Conservation (phyloP, 2,329 filamentous ascomycete species). For the Diatrype stigma region DNA sequence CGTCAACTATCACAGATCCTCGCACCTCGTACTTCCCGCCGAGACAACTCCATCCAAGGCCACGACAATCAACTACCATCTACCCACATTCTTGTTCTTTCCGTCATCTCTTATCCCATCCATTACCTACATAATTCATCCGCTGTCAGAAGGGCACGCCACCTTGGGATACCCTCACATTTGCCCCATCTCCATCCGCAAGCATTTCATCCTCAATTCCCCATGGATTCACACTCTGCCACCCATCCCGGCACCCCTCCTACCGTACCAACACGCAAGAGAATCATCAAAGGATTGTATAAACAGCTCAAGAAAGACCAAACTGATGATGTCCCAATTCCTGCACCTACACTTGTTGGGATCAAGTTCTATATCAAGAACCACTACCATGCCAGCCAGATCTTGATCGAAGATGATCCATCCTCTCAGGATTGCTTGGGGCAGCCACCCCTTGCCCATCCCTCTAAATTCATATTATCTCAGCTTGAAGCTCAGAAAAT, state of each 20-base stretch:
- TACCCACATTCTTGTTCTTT: not conserved
- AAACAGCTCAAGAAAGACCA: conserved; percentile 19
- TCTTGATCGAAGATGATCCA: conserved; percentile 2
- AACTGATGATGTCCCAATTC: conserved; percentile 18
- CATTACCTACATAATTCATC: too few relatives aligned
- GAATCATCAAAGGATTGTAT: conserved; percentile 11
- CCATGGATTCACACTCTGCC: not conserved
- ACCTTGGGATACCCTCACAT: too few relatives aligned
- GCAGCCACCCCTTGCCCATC: conserved; percentile 9
- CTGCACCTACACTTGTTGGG: conserved; percentile 18
- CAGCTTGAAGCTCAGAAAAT: conserved; percentile 37
- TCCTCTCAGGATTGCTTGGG: not conserved
- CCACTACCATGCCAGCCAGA: conserved; percentile 8
- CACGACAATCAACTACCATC: not conserved
- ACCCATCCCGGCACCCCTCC: not conserved
- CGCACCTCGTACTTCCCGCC: not conserved
- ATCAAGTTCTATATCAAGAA: conserved; percentile 22
- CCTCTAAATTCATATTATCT: conserved; percentile 34
- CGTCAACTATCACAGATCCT: not conserved
- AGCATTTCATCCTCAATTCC: not conserved
- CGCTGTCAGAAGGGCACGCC: too few relatives aligned
- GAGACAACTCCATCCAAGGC: too few relatives aligned
- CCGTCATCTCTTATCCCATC: not conserved
- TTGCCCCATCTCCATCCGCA: too few relatives aligned
- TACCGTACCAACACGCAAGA: conserved; percentile 7